Percentiles rank a stretch among this genome's conserved stretches.
phyloP scores from a whole-genome alignment of 2,329 filamentous ascomycete species.

The Zymoseptoria brevis region DNA sequence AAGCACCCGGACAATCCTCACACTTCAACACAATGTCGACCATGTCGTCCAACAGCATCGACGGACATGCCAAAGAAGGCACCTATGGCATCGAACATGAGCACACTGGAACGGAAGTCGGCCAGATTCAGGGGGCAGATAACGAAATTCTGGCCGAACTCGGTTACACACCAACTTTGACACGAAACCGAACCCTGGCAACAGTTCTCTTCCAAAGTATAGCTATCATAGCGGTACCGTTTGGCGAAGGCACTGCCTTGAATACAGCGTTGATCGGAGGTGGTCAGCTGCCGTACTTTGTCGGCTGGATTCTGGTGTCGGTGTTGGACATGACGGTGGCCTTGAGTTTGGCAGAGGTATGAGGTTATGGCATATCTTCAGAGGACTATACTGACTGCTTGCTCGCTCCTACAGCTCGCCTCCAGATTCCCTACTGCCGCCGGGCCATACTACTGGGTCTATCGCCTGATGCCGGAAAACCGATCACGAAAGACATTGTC shows the following conservation, averaged over 20 bases:
- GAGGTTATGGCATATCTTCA: background rate
- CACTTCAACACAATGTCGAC: background rate
- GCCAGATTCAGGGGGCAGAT: background rate
- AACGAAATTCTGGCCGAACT: slow-evolving; percentile 21
- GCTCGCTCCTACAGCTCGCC: slow-evolving; percentile 44
- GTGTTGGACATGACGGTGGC: slow-evolving; percentile 63
- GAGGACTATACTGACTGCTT: background rate
- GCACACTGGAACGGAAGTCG: slow-evolving; percentile 2
- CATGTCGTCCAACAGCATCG: background rate
- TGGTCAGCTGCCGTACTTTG: slow-evolving; percentile 61
- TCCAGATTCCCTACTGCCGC: slow-evolving; percentile 66
- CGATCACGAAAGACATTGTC: background rate
- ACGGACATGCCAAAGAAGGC: slow-evolving; percentile 3
- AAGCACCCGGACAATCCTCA: background rate
- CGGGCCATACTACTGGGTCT: slow-evolving; percentile 64
- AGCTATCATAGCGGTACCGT: slow-evolving; percentile 47
- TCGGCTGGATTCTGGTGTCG: slow-evolving; percentile 61
- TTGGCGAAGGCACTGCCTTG: slow-evolving; percentile 49
- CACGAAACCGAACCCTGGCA: slow-evolving; percentile 51
- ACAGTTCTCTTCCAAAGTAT: slow-evolving; percentile 55
- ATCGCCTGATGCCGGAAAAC: background rate
- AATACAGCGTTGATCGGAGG: slow-evolving; percentile 49
- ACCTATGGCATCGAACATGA: background rate
- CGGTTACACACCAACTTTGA: slow-evolving; percentile 52
- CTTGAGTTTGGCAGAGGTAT: slow-evolving; percentile 53